These are phyloP conservation scores for Oryza nivara DNA, from an alignment of 176 grass and related monocot genomes.

Conservation along the genomic window DNA sequence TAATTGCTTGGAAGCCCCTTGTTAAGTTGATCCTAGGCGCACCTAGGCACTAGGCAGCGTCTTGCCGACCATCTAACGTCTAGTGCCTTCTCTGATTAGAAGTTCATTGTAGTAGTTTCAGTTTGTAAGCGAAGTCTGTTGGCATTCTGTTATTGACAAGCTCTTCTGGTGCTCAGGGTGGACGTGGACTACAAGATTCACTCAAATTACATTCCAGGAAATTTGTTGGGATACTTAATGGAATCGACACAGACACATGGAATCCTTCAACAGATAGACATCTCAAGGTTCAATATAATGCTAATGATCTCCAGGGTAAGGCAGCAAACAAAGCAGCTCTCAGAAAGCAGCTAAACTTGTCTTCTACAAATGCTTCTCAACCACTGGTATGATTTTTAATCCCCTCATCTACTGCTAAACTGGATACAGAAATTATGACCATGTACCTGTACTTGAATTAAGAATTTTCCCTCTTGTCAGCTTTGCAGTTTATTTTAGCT, in stretches of 20 bases:
- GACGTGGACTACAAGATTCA: conserved; percentile 82
- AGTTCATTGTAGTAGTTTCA: background rate
- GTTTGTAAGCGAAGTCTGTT: conserved; percentile 20
- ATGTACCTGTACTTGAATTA: conserved; percentile 32
- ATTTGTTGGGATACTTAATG: conserved; percentile 96
- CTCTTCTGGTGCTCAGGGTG: conserved; percentile 58
- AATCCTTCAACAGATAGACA: conserved; percentile 82
- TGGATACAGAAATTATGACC: conserved; percentile 9
- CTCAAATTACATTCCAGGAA: conserved; percentile 86
- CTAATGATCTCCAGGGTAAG: conserved; percentile 80
- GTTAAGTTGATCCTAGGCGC: too few relatives aligned
- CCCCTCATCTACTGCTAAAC: background rate
- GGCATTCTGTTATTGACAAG: conserved; percentile 32
- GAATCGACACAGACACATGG: conserved; percentile 94
- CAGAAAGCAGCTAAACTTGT: conserved; percentile 70
- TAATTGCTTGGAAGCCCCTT: too few relatives aligned
- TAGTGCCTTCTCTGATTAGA: background rate
- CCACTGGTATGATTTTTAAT: conserved; percentile 62
- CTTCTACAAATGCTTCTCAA: conserved; percentile 59
- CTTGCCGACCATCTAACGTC: background rate
- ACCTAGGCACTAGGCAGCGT: too few relatives aligned
- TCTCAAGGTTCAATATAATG: conserved; percentile 68
- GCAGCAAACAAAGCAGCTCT: conserved; percentile 77
- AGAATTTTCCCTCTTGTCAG: conserved; percentile 19
- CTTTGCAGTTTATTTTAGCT: background rate